Conservation (phyloP, 139 green algal genomes). For the Chlorella sp. region DNA sequence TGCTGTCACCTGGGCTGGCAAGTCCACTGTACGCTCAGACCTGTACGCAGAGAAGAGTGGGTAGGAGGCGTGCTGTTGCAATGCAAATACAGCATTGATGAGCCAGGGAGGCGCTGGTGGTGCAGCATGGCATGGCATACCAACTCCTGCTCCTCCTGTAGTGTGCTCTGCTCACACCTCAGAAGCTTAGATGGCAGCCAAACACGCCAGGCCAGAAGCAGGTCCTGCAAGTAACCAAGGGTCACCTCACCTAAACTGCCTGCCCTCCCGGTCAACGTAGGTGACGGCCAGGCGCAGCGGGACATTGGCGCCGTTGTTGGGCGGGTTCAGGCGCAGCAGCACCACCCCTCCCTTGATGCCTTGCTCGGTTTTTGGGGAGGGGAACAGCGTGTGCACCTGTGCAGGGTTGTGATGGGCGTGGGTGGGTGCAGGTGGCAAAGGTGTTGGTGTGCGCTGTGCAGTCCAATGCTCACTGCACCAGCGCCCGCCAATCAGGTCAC, state of each 20-base stretch:
- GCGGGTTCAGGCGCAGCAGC: slow-evolving; percentile 38
- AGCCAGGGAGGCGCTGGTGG: not conserved
- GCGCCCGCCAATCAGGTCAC: too few relatives aligned
- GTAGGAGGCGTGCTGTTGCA: too few relatives aligned
- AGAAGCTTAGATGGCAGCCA: too few relatives aligned
- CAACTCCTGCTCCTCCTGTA: too few relatives aligned
- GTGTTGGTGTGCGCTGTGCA: not conserved
- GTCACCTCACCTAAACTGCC: not conserved
- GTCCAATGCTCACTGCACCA: too few relatives aligned
- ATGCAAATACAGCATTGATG: not conserved
- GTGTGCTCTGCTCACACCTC: too few relatives aligned
- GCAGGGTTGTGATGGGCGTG: not conserved
- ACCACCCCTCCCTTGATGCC: slow-evolving; percentile 53
- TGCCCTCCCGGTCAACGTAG: slow-evolving; percentile 37
- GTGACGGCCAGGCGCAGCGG: slow-evolving; percentile 32
- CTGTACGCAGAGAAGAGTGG: too few relatives aligned
- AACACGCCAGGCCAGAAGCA: too few relatives aligned
- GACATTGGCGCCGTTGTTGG: not conserved
- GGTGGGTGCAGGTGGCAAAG: not conserved
- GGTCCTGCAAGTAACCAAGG: too few relatives aligned
- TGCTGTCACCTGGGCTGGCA: not conserved
- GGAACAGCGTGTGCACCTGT: slow-evolving; percentile 49
- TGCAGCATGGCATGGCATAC: too few relatives aligned
- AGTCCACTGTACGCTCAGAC: slow-evolving; percentile 4
- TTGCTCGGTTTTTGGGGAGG: slow-evolving; percentile 43